Conservation (phyloP, 495 filamentous ascomycete genomes). For the Pseudomonodictys pantanalensis region DNA sequence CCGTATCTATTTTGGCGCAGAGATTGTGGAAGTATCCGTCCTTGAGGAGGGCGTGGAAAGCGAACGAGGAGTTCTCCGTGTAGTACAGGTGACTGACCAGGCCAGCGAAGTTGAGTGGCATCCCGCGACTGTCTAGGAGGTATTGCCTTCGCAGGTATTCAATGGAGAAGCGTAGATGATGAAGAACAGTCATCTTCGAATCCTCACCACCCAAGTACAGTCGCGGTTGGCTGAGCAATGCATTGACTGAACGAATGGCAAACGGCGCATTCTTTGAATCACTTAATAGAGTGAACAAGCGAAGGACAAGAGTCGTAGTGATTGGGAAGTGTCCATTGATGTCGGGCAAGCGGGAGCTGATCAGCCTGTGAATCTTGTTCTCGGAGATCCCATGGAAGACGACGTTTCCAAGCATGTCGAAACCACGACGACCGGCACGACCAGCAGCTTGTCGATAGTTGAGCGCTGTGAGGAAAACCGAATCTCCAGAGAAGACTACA, state of each 20-base stretch:
- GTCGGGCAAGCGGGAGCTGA: conserved; percentile 69
- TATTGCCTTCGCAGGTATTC: conserved; percentile 70
- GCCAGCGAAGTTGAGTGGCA: conserved; percentile 66
- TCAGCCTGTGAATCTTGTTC: conserved; percentile 57
- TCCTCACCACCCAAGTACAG: conserved; percentile 64
- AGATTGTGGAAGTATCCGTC: conserved; percentile 65
- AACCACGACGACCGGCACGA: conserved; percentile 74
- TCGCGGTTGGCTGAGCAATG: conserved; percentile 64
- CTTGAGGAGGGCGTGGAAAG: conserved; percentile 68
- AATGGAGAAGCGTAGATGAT: conserved; percentile 75
- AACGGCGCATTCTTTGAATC: conserved; percentile 60
- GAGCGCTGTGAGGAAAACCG: conserved; percentile 66
- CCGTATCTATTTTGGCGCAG: conserved; percentile 50
- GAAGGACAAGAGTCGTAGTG: conserved; percentile 67
- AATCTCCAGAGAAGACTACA: conserved; percentile 72
- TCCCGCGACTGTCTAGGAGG: conserved; percentile 57
- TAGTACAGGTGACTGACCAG: conserved; percentile 68
- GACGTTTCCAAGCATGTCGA: conserved; percentile 76
- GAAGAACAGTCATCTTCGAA: conserved; percentile 62
- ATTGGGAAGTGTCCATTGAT: conserved; percentile 76
- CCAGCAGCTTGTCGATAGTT: conserved; percentile 75
- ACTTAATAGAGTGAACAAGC: conserved; percentile 64
- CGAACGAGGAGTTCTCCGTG: conserved; percentile 68
- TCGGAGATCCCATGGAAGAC: conserved; percentile 63
- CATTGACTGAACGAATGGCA: conserved; percentile 60